These are phyloP conservation scores for Sporothrix humicola DNA, from an alignment of 2,329 filamentous ascomycete genomes.

Conservation along the genomic window DNA sequence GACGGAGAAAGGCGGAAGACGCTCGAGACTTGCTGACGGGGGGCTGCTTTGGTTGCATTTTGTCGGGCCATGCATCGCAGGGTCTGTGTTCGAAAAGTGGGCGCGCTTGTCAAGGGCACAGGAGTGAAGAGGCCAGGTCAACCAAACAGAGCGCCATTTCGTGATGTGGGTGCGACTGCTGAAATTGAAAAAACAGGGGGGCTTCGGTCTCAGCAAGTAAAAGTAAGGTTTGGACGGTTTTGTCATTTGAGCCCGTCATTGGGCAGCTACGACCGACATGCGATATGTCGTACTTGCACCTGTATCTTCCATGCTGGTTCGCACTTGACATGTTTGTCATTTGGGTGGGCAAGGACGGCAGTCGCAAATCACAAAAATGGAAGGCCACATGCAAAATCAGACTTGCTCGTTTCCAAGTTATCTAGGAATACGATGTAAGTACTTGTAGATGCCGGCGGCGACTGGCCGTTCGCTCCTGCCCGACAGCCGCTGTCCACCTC, in stretches of 20 bases:
- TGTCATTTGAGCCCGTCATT: slow-evolving; percentile 12
- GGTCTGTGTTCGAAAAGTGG: slow-evolving; percentile 24
- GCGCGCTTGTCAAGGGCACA: neutral
- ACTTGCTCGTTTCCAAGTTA: neutral
- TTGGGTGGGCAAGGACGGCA: neutral
- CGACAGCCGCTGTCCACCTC: neutral
- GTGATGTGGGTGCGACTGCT: neutral
- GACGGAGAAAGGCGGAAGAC: slow-evolving; percentile 23
- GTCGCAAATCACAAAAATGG: neutral
- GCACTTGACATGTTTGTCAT: neutral
- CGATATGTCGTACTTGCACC: no score
- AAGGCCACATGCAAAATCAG: neutral
- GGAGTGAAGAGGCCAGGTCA: neutral
- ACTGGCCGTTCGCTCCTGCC: slow-evolving; percentile 9
- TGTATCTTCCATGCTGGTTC: neutral
- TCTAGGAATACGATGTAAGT: neutral
- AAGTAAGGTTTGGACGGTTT: neutral
- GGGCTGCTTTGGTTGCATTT: slow-evolving; percentile 25
- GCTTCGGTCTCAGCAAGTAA: neutral
- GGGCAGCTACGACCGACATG: slow-evolving; percentile 1
- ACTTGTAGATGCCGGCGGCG: neutral
- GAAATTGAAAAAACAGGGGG: neutral
- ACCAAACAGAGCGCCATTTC: neutral
- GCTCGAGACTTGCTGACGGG: slow-evolving; percentile 2
- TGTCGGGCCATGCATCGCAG: slow-evolving; percentile 20